Percentiles rank a stretch among this genome's conserved stretches.
phyloP scores from a whole-genome alignment of 1,284 basidiomycete species.

The Hortiboletus rubellus region DNA sequence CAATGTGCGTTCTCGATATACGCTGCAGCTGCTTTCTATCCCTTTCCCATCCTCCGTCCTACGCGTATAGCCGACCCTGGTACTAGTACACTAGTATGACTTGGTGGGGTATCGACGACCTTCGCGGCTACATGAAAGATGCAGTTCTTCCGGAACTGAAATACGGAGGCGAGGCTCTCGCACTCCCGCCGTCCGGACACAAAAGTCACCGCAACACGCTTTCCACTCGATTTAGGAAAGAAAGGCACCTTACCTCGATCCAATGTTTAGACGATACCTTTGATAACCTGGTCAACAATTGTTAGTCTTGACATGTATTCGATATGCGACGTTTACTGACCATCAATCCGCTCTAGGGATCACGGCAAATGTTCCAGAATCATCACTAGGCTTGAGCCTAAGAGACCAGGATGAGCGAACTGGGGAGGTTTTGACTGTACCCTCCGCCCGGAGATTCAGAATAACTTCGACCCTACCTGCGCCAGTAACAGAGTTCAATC shows the following conservation, averaged over 20 bases:
- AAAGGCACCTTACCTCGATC: conserved; percentile 37
- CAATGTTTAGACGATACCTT: conserved; percentile 28
- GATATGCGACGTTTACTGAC: conserved; percentile 8
- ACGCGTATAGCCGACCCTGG: neutral
- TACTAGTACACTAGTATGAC: conserved; percentile 21
- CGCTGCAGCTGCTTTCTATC: neutral
- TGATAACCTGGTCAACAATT: conserved; percentile 30
- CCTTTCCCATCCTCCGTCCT: neutral
- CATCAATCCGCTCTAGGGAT: conserved; percentile 24
- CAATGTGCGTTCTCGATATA: conserved; percentile 2
- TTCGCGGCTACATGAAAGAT: conserved; percentile 39
- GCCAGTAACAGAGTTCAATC: conserved; percentile 36
- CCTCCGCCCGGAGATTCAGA: conserved; percentile 34
- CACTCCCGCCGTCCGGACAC: conserved; percentile 34
- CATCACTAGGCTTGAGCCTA: conserved; percentile 28
- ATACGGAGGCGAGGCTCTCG: conserved; percentile 29
- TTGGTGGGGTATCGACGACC: conserved; percentile 38
- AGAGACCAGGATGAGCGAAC: conserved; percentile 28
- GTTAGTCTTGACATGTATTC: conserved; percentile 16
- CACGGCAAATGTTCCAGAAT: conserved; percentile 29
- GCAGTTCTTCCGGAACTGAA: conserved; percentile 42
- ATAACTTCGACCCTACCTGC: conserved; percentile 28
- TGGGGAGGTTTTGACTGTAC: conserved; percentile 35
- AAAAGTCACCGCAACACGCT: conserved; percentile 42
- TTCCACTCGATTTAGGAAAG: conserved; percentile 36